Evolutionary conservation across 768 basidiomycete genomes (phyloP), one percentile per base, ranked within the genome.

Genomic region (Baorangia bicolor): DNA sequence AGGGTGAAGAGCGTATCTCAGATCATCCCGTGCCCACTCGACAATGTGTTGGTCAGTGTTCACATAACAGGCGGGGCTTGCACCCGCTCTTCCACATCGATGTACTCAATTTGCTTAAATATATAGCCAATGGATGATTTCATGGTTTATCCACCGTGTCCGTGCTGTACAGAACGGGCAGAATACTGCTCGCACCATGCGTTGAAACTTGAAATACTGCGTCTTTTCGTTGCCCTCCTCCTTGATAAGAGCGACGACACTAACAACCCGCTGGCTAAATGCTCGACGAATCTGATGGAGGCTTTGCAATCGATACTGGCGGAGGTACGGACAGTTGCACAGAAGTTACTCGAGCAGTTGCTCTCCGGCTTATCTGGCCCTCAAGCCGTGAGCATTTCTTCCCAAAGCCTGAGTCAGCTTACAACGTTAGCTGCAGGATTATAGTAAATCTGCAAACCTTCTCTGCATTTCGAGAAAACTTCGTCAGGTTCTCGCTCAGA

Each of bases 101-200:
- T 62, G 59, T 67, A 67, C 63, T 67, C 51, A 68, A 63, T 40
- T 40, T 51, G 13, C 52, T 57, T 61, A 50, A 45, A 63, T 58
- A 62, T 70, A 66, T 69, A 85, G 83, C 78, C 81, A 43, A 72
- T 81, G 73, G 75, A 79, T 69, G 76, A 81, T 64, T 77, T 75
- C 61, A 67, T 81, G 72, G 76, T 70, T 60, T 73, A 72, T 53
- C 70, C 73, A 27, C 67, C 70, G 12, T 71, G 68, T 55, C 51
- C 71, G 52, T 56, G 56, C 49, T 64, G 70, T 67, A 63, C 57
- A 44, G 62, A 65, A 51, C 57, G 53, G 40, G 27, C 44, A 30
- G 67, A 69, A 38, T 63, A 61, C 39, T 55, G 62, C 37, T 62
- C 69, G 10, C 53, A 60, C 11, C 77, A 77, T 49, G 60, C 60